Evolutionary conservation across 345 rosid species (phyloP).

Genomic region (Corymbia maculata): DNA sequence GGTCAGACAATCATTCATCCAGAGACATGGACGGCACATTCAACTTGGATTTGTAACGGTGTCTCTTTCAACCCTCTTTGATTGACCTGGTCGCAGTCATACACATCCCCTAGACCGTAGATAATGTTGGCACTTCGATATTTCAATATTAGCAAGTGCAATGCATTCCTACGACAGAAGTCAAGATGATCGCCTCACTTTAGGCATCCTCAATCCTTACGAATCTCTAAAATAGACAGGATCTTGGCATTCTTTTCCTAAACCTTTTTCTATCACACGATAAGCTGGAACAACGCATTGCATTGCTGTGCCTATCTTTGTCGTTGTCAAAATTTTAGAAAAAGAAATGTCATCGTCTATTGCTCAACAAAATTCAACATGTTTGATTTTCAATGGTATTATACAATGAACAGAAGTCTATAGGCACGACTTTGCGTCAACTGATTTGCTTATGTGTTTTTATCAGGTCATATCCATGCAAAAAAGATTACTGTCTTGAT

Average conservation of each 20-base stretch:
- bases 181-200: neutral
- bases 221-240: neutral
- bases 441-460: neutral
- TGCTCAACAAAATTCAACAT: too few relatives aligned
- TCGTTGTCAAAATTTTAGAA: too few relatives aligned
- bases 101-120: neutral
- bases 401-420: too few relatives aligned
- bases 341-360: too few relatives aligned
- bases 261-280: neutral
- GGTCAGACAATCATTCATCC: neutral
- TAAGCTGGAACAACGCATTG: neutral
- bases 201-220: neutral
- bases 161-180: too few relatives aligned
- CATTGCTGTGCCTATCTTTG: neutral
- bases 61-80: neutral
- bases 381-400: too few relatives aligned
- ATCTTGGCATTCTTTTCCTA: neutral
- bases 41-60: neutral
- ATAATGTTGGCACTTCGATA: too few relatives aligned
- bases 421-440: neutral
- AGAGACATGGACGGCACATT: neutral
- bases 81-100: neutral
- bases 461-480: neutral
- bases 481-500: neutral
- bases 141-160: too few relatives aligned